Base-by-base conservation (phyloP, 352 stramenopile genomes). In the Globisporangium okanoganense region DNA sequence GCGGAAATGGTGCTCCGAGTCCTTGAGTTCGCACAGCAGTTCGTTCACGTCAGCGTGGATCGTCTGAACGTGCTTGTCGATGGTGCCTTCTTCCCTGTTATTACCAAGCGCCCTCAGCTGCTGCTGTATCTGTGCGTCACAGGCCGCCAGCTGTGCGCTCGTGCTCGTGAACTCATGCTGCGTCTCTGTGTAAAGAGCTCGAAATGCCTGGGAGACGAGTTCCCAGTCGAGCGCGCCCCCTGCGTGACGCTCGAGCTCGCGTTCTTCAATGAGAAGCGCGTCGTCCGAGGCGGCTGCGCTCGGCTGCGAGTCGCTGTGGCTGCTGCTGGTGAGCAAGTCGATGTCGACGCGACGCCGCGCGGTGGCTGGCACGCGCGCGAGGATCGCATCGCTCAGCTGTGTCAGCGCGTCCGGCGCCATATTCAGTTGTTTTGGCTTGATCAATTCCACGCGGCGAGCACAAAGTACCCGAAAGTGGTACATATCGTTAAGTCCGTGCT, bases 1-100 rank as follows among this genome's bases (percentile, higher is more conserved):
- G 47, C 29, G n/a, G 51, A 91, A 88, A 40, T 91, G 82, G 22
- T 58, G 38, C 36, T 82, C 78, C 27, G 69, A 68, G 38, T 49
- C 47, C 20, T 66, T 36, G 5, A 82, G 14, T n/a, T 69, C 36
- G 0, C 66, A 53, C n/a, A 66, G n/a, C n/a, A 73, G 36, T 1
- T 67, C 33, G 16, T 60, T 20, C 14, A 65, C 62, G 5, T 65
- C 47, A 27, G 18, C 6, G 22, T 40, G 16, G 33, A 51, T 12
- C 20, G n/a, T 33, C 31, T 55, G 29, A 12, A 56, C 41, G 25
- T 38, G 22, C 45, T 44, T 33, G 45, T 61, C 55, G 24, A 27
- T 3, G 27, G 16, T 1, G 60, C n/a, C 16, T 5, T 22, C 16
- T 35, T 24, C 31, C 10, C 18, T 20, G 4, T 8, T 53, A 33